phyloP scores from a whole-genome alignment of 371 early-diverging fungal genomes.

The Mortierella sp. region DNA sequence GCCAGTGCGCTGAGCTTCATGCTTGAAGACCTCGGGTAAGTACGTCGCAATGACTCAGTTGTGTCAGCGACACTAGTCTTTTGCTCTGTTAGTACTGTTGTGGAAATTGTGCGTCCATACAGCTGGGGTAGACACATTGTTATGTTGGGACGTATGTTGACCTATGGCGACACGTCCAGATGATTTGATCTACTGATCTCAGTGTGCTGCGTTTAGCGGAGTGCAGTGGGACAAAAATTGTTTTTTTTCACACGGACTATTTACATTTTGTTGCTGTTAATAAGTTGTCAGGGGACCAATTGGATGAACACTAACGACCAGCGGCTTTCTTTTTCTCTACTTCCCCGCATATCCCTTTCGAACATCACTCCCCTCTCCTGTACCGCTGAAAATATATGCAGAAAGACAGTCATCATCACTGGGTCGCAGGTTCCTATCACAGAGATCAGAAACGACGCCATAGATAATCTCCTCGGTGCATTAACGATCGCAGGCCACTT shows the following conservation, averaged over 20 bases:
- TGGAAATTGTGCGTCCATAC: neutral
- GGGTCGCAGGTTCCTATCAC: constrained; percentile 97
- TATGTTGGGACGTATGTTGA: neutral
- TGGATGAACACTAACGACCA: neutral
- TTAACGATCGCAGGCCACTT: constrained; percentile 95
- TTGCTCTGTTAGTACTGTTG: neutral
- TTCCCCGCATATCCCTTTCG: constrained; percentile 1
- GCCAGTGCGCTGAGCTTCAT: constrained; percentile 96
- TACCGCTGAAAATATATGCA: constrained; percentile 18
- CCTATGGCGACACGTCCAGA: neutral
- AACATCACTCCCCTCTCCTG: neutral
- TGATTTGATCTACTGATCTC: too few relatives aligned
- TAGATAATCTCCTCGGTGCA: constrained; percentile 94
- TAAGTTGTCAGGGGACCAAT: too few relatives aligned
- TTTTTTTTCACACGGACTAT: constrained; percentile 4
- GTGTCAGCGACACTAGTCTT: constrained; percentile 11
- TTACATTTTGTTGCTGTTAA: neutral
- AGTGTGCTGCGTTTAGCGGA: neutral
- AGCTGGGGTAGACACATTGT: neutral
- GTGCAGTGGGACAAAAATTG: neutral
- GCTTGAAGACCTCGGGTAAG: constrained; percentile 86
- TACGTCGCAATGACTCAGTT: constrained; percentile 33
- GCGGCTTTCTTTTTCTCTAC: constrained; percentile 12
- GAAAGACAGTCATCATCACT: constrained; percentile 97
- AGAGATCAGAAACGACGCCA: constrained; percentile 97